These are phyloP conservation scores for Symmetrospora coprosmae DNA, from an alignment of 768 basidiomycete genomes.

Conservation along the genomic window DNA sequence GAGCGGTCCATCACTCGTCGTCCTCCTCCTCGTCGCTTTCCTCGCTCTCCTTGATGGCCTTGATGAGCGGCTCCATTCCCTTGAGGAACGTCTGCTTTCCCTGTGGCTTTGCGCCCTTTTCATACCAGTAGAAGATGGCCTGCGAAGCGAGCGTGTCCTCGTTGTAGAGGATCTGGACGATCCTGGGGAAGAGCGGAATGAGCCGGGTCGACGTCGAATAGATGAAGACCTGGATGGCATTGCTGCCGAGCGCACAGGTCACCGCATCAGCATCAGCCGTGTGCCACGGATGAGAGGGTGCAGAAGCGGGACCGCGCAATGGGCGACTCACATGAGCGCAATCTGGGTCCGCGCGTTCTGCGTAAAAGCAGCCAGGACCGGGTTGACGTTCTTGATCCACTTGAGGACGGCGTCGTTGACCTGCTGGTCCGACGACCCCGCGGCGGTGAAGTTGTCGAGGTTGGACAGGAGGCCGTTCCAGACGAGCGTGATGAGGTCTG, in stretches of 20 bases:
- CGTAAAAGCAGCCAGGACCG: slow-evolving; percentile 81
- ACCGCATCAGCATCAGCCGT: no score
- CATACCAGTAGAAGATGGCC: slow-evolving; percentile 94
- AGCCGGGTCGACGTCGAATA: slow-evolving; percentile 93
- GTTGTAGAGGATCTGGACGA: slow-evolving; percentile 87
- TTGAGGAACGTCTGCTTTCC: slow-evolving; percentile 91
- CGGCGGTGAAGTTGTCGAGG: slow-evolving; percentile 44
- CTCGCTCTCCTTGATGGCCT: slow-evolving; percentile 41
- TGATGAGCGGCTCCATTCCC: slow-evolving; percentile 71
- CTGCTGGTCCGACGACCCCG: slow-evolving; percentile 46
- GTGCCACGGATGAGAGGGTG: neutral
- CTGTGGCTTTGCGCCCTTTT: slow-evolving; percentile 90
- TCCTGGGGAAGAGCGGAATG: slow-evolving; percentile 86
- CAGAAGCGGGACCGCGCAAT: no score
- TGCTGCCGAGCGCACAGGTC: slow-evolving; percentile 36
- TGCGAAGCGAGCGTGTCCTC: slow-evolving; percentile 88
- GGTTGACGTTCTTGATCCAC: slow-evolving; percentile 73
- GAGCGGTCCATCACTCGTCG: no score
- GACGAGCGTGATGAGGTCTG: slow-evolving; percentile 71
- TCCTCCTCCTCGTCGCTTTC: slow-evolving; percentile 20
- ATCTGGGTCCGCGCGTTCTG: slow-evolving; percentile 78
- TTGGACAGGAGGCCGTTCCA: slow-evolving; percentile 88
- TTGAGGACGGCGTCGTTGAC: slow-evolving; percentile 75
- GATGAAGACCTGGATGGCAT: slow-evolving; percentile 85
- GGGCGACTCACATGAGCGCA: slow-evolving; percentile 51